Conservation (phyloP, 2,329 filamentous ascomycete species). For the Rutstroemia sydowiana region DNA sequence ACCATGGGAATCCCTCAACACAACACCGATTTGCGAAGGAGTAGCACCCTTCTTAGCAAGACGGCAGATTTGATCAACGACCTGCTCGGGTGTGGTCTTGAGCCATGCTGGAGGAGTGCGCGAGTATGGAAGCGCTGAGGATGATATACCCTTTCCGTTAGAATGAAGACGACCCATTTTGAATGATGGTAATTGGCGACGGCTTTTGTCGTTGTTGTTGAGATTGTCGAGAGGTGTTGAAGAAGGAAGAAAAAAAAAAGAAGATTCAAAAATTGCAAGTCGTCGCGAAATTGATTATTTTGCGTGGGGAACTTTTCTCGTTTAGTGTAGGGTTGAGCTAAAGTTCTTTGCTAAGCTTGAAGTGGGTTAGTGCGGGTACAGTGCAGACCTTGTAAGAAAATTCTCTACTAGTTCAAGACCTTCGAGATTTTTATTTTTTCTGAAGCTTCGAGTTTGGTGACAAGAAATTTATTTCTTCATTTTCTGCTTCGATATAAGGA, state of each 20-base stretch:
- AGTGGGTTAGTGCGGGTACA: no score
- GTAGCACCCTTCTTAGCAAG: slow-evolving; percentile 98
- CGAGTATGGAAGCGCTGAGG: slow-evolving; percentile 94
- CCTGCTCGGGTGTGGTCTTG: slow-evolving; percentile 97
- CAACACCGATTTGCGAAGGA: slow-evolving; percentile 97
- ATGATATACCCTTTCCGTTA: slow-evolving; percentile 98
- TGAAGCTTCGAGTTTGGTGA: not conserved
- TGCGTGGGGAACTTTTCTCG: slow-evolving; percentile 1
- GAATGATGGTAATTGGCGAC: slow-evolving; percentile 30
- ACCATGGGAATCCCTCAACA: slow-evolving; percentile 96
- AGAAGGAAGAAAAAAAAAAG: no score
- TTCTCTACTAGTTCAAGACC: no score
- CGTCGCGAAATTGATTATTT: slow-evolving; percentile 5
- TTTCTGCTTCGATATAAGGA: no score
- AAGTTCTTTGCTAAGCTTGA: not conserved
- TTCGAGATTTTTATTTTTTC: not conserved
- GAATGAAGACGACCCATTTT: slow-evolving; percentile 96
- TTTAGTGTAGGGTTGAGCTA: slow-evolving; percentile 6
- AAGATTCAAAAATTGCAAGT: slow-evolving; percentile 4
- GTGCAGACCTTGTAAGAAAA: no score
- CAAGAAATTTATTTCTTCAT: no score
- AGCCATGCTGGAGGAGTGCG: slow-evolving; percentile 89
- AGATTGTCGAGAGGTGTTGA: slow-evolving; percentile 10
- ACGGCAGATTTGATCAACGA: slow-evolving; percentile 99
- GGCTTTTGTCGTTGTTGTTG: slow-evolving; percentile 6